Evolutionary conservation across 1,284 basidiomycete species (phyloP).

Genomic region (Cutaneotrichosporon sp.): DNA sequence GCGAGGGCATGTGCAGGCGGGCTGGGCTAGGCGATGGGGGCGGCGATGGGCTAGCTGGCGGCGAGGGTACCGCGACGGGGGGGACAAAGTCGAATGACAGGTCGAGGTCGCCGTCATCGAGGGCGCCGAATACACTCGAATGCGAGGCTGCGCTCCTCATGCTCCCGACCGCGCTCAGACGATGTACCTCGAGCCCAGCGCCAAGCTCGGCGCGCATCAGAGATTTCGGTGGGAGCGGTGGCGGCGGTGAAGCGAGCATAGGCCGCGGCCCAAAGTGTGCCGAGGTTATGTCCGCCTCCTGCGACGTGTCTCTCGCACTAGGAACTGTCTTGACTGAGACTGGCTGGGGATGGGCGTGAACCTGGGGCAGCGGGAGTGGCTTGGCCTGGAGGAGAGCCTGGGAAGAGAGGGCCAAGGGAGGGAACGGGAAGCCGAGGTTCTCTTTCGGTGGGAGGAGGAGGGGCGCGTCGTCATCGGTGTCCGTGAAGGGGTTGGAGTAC

Average conservation of each 20-base stretch:
- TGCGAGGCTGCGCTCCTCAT: background rate
- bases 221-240: background rate
- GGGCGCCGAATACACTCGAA: background rate
- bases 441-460: slow-evolving; percentile 3
- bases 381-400: background rate
- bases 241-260: background rate
- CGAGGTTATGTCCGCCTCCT: background rate
- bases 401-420: background rate
- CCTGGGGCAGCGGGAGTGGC: background rate
- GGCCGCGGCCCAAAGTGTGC: background rate
- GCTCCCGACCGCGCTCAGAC: background rate
- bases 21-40: background rate
- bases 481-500: background rate
- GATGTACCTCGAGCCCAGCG: background rate
- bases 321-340: background rate
- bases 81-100: background rate
- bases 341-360: background rate
- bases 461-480: slow-evolving; percentile 1
- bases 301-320: background rate
- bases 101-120: background rate
- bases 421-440: background rate
- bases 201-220: background rate
- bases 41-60: background rate
- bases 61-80: background rate
- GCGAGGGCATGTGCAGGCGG: background rate